phyloP scores from a whole-genome alignment of 768 basidiomycete genomes.

The Fomitopsis pulvina region DNA sequence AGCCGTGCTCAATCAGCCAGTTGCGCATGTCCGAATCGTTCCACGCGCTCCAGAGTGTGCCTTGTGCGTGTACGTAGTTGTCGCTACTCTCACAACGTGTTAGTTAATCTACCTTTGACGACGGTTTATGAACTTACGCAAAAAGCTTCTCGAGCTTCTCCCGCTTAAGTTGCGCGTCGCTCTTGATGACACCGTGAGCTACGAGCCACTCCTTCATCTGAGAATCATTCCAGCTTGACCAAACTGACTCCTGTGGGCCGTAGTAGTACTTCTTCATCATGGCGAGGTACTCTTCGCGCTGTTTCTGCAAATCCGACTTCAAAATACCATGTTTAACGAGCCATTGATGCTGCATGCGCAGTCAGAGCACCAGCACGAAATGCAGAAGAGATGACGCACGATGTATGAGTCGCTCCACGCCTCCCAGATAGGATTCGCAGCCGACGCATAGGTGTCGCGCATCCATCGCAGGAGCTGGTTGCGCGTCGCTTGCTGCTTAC shows the following conservation, averaged over 20 bases:
- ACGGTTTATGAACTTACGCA: slow-evolving; percentile 33
- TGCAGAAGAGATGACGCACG: slow-evolving; percentile 31
- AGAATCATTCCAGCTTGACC: slow-evolving; percentile 69
- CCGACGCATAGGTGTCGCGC: slow-evolving; percentile 57
- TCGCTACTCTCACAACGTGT: slow-evolving; percentile 35
- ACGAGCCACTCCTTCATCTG: slow-evolving; percentile 78
- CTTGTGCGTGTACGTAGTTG: slow-evolving; percentile 56
- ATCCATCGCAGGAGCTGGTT: slow-evolving; percentile 67
- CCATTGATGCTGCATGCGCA: slow-evolving; percentile 61
- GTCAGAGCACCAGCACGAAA: slow-evolving; percentile 60
- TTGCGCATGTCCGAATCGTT: slow-evolving; percentile 60
- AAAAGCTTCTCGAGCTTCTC: slow-evolving; percentile 78
- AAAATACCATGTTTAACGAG: slow-evolving; percentile 73
- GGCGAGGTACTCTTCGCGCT: slow-evolving; percentile 49
- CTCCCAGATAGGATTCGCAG: slow-evolving; percentile 64
- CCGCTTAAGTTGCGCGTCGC: slow-evolving; percentile 53
- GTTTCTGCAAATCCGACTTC: slow-evolving; percentile 52
- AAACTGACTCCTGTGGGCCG: slow-evolving; percentile 39
- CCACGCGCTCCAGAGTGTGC: slow-evolving; percentile 66
- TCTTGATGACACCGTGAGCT: slow-evolving; percentile 64
- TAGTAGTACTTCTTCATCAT: slow-evolving; percentile 83
- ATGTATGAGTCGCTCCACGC: slow-evolving; percentile 86
- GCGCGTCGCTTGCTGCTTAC: slow-evolving; percentile 47
- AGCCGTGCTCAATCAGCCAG: slow-evolving; percentile 73
- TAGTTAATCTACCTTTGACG: neutral